Conservation (phyloP, 495 filamentous ascomycete species). For the Lophium mytilinum region DNA sequence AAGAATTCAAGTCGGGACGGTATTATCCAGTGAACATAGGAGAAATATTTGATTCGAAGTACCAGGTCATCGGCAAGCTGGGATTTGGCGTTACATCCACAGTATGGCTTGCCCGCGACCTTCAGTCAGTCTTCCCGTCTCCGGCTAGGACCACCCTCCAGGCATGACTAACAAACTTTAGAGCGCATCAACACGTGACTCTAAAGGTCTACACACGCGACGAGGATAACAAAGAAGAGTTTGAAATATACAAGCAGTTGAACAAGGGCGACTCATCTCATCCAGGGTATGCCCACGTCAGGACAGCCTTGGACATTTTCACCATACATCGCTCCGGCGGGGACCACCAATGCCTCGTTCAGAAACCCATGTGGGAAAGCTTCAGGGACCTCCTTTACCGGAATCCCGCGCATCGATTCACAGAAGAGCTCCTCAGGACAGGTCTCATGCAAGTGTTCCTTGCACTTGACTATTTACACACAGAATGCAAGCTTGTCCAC, state of each 20-base stretch:
- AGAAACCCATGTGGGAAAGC: constrained; percentile 6
- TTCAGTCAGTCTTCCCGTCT: constrained; percentile 34
- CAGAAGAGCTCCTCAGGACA: neutral
- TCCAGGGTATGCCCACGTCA: neutral
- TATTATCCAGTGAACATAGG: constrained; percentile 39
- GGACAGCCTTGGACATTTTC: constrained; percentile 1
- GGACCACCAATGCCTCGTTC: constrained; percentile 1
- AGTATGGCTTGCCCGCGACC: constrained; percentile 46
- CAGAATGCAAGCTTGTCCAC: constrained; percentile 19
- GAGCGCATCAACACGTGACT: neutral
- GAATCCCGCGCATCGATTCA: constrained; percentile 2
- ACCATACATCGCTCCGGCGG: neutral
- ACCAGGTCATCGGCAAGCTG: constrained; percentile 40
- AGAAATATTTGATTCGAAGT: constrained; percentile 34
- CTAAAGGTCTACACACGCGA: neutral
- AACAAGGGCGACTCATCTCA: neutral
- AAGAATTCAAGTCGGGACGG: neutral
- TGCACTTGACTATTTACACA: constrained; percentile 1
- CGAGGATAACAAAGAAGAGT: neutral
- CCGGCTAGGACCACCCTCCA: neutral
- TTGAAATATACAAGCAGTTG: constrained; percentile 1
- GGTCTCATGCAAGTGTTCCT: neutral
- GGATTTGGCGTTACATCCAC: constrained; percentile 41
- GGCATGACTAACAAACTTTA: constrained; percentile 2
- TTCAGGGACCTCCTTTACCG: constrained; percentile 4